Evolutionary conservation across 2,329 filamentous ascomycete genomes (phyloP), one percentile per base, ranked within the genome.

Genomic region (Diaporthe longicolla): DNA sequence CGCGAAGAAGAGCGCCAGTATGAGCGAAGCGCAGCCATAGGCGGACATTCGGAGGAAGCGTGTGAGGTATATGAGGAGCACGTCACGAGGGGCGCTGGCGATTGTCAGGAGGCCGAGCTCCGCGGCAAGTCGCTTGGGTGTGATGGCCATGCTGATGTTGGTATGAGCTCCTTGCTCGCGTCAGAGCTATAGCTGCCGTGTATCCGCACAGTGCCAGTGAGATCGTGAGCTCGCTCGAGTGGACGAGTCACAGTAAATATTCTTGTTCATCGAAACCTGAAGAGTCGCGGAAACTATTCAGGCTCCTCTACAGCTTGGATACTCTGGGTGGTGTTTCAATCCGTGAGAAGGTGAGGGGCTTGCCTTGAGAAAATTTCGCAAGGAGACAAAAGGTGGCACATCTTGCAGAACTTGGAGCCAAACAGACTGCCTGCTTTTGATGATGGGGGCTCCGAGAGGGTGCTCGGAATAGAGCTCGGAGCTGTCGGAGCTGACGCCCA

Each of bases 1-100:
- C 19, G 84, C 83, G 10, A 93, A 85, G 76, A 89, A 91, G 29
- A 87, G 83, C 15, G 89, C 90, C 7, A 91, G 85, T 72, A 91
- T 85, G 5, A 92, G 85, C 0, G 87, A 89, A 9, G 88, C 89
- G 8, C 84, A 83, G 70, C 91, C 91, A 78, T 92, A 93, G 8
- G 90, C 91, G 75, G 91, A 89, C 68, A 92, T 86, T 3, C 91
- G 89, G 7, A 91, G 84, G 79, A 91, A 90, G 37, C 91, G 88
- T 77, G 90, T 88, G 7, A 86, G 75, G 75, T 88, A 89, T 26
- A 92, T 86, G 3, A 92, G 82, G 77, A 91, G 90, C 75, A 87
- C 84, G 78, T 92, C 89, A 61, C 78, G 79, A 7, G 82, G 76
- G 0, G 87, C 85, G 35, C 76, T 70, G 76, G 82, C 79, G 37